phyloP scores from a whole-genome alignment of 371 early-diverging fungal genomes.

The Apophysomyces sp. region DNA sequence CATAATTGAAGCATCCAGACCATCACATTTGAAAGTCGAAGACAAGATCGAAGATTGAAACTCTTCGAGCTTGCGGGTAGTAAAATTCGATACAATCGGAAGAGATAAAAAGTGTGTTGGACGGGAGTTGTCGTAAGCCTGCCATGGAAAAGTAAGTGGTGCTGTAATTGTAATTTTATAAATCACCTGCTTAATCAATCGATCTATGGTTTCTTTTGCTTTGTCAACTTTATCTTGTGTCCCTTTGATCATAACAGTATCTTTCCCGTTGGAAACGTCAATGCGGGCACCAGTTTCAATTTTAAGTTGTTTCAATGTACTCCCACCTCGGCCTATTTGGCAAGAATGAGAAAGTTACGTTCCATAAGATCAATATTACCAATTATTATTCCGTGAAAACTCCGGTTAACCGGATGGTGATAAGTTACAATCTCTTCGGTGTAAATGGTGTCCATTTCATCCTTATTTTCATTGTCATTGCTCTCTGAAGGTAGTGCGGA shows the following conservation, averaged over 20 bases:
- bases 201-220: conserved; percentile 28
- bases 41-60: conserved; percentile 23
- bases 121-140: conserved; percentile 15
- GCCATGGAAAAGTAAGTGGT: not conserved
- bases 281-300: conserved; percentile 33
- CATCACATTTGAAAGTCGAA: conserved; percentile 14
- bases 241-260: conserved; percentile 34
- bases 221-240: conserved; percentile 30
- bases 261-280: conserved; percentile 25
- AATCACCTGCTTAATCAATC: conserved; percentile 13
- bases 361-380: conserved; percentile 9
- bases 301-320: conserved; percentile 27
- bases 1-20: conserved; percentile 22
- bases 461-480: not conserved
- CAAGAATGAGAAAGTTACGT: not conserved
- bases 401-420: conserved; percentile 27
- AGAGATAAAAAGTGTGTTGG: conserved; percentile 38
- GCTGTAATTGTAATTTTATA: not conserved
- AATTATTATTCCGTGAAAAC: conserved; percentile 26
- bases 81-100: conserved; percentile 13
- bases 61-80: conserved; percentile 25
- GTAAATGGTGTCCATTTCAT: conserved; percentile 13
- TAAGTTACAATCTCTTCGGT: conserved; percentile 26
- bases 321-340: conserved; percentile 24
- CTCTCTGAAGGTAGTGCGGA: not conserved